Evolutionary conservation across 106 monocot genomes (phyloP).

Genomic region (Hemerocallis citrina): DNA sequence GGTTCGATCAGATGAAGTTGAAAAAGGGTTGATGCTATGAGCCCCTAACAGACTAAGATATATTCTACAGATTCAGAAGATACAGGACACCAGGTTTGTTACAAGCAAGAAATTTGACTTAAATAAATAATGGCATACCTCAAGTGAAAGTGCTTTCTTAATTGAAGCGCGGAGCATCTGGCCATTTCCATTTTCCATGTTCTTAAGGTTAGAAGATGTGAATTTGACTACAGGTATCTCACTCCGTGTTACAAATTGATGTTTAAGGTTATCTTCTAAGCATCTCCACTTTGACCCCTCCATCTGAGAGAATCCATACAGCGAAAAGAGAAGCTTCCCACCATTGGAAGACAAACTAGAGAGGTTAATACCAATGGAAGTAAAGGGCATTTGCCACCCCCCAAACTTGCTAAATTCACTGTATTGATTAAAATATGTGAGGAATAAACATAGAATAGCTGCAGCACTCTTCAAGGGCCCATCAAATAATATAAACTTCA

Average conservation of each 20-base stretch:
- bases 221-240: slow-evolving; percentile 15
- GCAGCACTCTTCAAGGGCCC: slow-evolving; percentile 30
- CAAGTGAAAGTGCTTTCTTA: slow-evolving; percentile 6
- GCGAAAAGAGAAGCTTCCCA: slow-evolving; percentile 20
- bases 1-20: too few relatives aligned
- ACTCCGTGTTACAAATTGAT: slow-evolving; percentile 11
- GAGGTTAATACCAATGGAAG: slow-evolving; percentile 40
- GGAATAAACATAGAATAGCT: slow-evolving; percentile 31
- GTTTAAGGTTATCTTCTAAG: slow-evolving; percentile 34
- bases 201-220: slow-evolving; percentile 12
- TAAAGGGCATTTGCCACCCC: slow-evolving; percentile 19
- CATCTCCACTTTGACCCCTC: slow-evolving; percentile 26
- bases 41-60: too few relatives aligned
- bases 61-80: too few relatives aligned
- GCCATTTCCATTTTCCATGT: slow-evolving; percentile 5
- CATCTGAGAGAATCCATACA: slow-evolving; percentile 27
- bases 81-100: too few relatives aligned
- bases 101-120: not conserved
- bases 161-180: slow-evolving; percentile 12
- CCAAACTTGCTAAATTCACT: not conserved
- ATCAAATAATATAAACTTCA: slow-evolving; percentile 35
- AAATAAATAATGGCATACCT: slow-evolving; percentile 17
- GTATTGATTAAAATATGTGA: slow-evolving; percentile 12
- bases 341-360: slow-evolving; percentile 20
- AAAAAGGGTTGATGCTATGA: too few relatives aligned